phyloP scores from a whole-genome alignment of 345 rosid species.

The Dipteronia dyeriana region DNA sequence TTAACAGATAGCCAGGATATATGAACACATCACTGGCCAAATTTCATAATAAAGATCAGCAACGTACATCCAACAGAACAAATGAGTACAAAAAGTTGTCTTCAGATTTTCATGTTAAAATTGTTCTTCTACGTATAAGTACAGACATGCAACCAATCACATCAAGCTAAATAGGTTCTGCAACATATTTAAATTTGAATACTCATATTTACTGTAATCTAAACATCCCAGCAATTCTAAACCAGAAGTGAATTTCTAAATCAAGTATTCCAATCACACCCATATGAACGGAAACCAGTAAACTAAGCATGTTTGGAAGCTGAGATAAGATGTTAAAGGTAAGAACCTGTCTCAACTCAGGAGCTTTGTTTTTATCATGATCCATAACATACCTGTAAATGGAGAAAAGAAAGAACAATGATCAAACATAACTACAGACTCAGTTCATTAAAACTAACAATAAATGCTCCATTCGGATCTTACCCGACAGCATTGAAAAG shows the following conservation, averaged over 20 bases:
- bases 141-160: not conserved
- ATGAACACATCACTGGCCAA: too few relatives aligned
- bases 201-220: not conserved
- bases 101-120: not conserved
- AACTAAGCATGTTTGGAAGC: not conserved
- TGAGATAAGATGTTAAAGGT: constrained; percentile 12
- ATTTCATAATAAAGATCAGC: not conserved
- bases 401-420: constrained; percentile 3
- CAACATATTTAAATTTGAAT: not conserved
- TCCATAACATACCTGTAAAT: constrained; percentile 82
- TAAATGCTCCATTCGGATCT: constrained; percentile 8
- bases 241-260: not conserved
- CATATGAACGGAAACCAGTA: not conserved
- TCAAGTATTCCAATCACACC: not conserved
- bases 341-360: constrained; percentile 58
- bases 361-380: constrained; percentile 64
- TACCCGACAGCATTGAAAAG: constrained; percentile 95
- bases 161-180: not conserved
- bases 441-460: not conserved
- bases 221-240: not conserved
- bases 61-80: not conserved
- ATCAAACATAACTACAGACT: constrained; percentile 1
- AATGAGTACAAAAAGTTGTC: not conserved
- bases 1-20: not conserved
- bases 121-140: not conserved